phyloP scores from a whole-genome alignment of 352 stramenopile species.

The Pythium aristosporum region DNA sequence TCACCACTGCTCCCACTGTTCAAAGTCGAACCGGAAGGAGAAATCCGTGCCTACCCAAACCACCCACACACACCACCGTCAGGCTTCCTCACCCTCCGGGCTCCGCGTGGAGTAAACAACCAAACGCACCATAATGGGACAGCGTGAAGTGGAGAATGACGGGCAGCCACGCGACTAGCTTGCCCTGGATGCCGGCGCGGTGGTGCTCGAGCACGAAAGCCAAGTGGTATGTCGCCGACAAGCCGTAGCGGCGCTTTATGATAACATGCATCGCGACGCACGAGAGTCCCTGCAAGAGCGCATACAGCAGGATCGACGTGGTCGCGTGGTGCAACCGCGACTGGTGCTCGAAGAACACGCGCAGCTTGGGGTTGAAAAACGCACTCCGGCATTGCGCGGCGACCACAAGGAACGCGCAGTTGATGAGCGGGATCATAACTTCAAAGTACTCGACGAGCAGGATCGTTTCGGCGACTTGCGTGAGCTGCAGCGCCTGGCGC shows the following conservation, averaged over 20 bases:
- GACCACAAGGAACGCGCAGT: conserved; percentile 18
- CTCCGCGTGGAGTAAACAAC: background rate
- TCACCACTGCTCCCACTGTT: too few species aligned
- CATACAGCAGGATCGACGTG: conserved; percentile 5
- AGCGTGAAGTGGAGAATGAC: conserved; percentile 19
- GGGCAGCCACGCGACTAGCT: conserved; percentile 20
- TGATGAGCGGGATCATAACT: conserved; percentile 23
- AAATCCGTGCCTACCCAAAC: conserved; percentile 26
- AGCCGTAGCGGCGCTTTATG: conserved; percentile 12
- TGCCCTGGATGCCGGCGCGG: conserved; percentile 8
- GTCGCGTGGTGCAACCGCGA: background rate
- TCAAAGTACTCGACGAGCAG: conserved; percentile 34
- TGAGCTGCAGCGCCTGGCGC: conserved; percentile 13
- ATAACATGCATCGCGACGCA: conserved; percentile 1
- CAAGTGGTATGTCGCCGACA: conserved; percentile 9
- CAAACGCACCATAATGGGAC: conserved; percentile 17
- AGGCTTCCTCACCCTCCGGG: conserved; percentile 8
- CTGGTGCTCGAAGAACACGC: conserved; percentile 8
- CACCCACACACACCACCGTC: conserved; percentile 37
- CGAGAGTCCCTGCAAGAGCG: background rate
- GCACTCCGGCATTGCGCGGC: conserved; percentile 2
- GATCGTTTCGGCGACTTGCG: conserved; percentile 21
- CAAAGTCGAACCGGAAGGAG: conserved; percentile 36
- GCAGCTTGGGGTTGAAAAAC: conserved; percentile 19
- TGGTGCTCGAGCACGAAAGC: conserved; percentile 21